phyloP scores from a whole-genome alignment of 2,329 filamentous ascomycete species.

The Fusarium camptoceras region DNA sequence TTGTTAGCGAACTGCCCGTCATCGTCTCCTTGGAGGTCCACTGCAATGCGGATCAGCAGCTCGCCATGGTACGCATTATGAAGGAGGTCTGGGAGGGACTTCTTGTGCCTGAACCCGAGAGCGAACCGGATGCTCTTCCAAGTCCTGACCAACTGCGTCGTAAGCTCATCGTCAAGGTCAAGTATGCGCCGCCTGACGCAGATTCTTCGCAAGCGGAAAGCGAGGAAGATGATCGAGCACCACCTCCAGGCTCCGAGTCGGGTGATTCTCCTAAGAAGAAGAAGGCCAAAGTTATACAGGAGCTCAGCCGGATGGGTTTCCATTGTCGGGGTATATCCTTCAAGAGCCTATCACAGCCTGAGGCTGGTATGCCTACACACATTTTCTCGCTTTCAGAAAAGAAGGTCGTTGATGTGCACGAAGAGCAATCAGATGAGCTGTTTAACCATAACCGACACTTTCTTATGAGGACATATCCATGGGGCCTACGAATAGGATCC shows the following conservation, averaged over 20 bases:
- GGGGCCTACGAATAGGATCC: slow-evolving; percentile 81
- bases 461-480: slow-evolving; percentile 90
- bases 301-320: slow-evolving; percentile 80
- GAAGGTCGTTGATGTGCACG: slow-evolving; percentile 70
- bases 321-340: slow-evolving; percentile 89
- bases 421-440: slow-evolving; percentile 63
- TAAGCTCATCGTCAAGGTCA: slow-evolving; percentile 89
- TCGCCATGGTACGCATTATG: slow-evolving; percentile 94
- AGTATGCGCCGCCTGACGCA: slow-evolving; percentile 66
- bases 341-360: slow-evolving; percentile 79
- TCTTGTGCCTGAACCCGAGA: slow-evolving; percentile 69
- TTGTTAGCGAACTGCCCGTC: slow-evolving; percentile 80
- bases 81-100: slow-evolving; percentile 81
- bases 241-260: slow-evolving; percentile 48
- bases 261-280: slow-evolving; percentile 64
- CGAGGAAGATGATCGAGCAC: slow-evolving; percentile 53
- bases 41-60: slow-evolving; percentile 82
- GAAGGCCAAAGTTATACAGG: slow-evolving; percentile 74
- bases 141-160: slow-evolving; percentile 75
- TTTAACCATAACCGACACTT: slow-evolving; percentile 86
- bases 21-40: slow-evolving; percentile 96
- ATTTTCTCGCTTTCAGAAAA: slow-evolving; percentile 77
- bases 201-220: slow-evolving; percentile 50
- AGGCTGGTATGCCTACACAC: slow-evolving; percentile 72
- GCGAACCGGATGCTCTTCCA: slow-evolving; percentile 66